phyloP scores from a whole-genome alignment of 192 early-diverging fungal genomes.

The Backusella australiensis region DNA sequence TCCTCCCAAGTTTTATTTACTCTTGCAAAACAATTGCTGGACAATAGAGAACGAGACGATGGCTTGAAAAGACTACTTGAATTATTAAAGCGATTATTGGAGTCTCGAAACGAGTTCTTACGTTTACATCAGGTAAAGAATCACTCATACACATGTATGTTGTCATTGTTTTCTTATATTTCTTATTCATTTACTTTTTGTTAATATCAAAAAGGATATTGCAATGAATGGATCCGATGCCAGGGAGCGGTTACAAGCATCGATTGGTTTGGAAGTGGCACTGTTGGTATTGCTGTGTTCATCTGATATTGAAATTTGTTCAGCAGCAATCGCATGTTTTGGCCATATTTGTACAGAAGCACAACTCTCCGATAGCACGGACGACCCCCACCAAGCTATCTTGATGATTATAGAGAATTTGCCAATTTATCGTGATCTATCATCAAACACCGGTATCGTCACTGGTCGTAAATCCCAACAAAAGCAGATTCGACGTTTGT shows the following conservation, averaged over 20 bases:
- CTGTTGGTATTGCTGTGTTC: constrained; percentile 76
- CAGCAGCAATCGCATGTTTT: constrained; percentile 61
- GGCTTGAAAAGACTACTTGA: constrained; percentile 65
- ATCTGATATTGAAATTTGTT: constrained; percentile 65
- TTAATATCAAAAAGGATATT: constrained; percentile 35
- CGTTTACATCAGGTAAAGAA: constrained; percentile 42
- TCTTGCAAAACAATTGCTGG: constrained; percentile 75
- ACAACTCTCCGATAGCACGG: constrained; percentile 60
- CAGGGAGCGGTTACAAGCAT: constrained; percentile 64
- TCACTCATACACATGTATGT: no score
- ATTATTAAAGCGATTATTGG: constrained; percentile 63
- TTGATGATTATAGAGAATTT: constrained; percentile 71
- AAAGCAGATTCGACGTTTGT: constrained; percentile 68
- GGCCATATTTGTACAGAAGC: constrained; percentile 71
- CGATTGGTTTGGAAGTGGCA: constrained; percentile 71
- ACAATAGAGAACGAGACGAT: constrained; percentile 64
- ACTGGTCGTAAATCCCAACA: constrained; percentile 73
- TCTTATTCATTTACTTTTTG: background rate
- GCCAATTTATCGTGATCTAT: constrained; percentile 65
- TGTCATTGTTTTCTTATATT: background rate
- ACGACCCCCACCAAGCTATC: constrained; percentile 40
- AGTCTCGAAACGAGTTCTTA: constrained; percentile 61
- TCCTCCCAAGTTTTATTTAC: constrained; percentile 59
- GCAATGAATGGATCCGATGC: constrained; percentile 54
- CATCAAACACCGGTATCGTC: constrained; percentile 44